phyloP scores from a whole-genome alignment of 1,284 basidiomycete species.

The Peniophora sp. region DNA sequence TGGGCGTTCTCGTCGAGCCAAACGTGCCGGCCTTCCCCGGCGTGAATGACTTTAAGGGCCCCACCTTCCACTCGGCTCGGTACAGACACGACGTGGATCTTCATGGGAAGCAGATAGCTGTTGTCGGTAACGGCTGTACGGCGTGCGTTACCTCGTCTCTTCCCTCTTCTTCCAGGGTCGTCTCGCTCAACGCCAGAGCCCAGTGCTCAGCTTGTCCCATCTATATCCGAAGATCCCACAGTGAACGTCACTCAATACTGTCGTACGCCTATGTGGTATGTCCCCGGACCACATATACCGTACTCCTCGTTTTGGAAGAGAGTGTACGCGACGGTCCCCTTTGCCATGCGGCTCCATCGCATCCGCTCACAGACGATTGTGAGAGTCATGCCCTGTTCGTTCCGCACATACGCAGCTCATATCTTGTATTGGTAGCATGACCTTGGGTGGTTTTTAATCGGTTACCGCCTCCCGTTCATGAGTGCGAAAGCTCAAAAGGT shows the following conservation, averaged over 20 bases:
- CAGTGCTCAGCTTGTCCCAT: slow-evolving; percentile 38
- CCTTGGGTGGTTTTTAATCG: too few species aligned
- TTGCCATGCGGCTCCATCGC: background rate
- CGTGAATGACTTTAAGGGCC: slow-evolving; percentile 31
- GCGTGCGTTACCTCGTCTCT: slow-evolving; percentile 12
- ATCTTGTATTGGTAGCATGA: too few species aligned
- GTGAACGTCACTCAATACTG: slow-evolving; percentile 36
- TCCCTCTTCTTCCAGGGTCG: background rate
- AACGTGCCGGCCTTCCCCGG: slow-evolving; percentile 29
- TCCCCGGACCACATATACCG: slow-evolving; percentile 22
- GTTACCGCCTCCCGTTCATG: too few species aligned
- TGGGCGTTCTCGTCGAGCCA: slow-evolving; percentile 33
- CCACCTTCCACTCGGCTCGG: slow-evolving; percentile 29
- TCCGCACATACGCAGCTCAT: too few species aligned
- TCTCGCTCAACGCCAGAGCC: background rate
- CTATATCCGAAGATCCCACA: slow-evolving; percentile 30
- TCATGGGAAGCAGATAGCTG: slow-evolving; percentile 25
- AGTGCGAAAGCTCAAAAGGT: background rate
- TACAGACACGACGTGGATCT: slow-evolving; percentile 29
- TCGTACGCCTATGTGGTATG: slow-evolving; percentile 37
- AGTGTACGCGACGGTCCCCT: slow-evolving; percentile 10
- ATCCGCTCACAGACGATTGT: too few species aligned
- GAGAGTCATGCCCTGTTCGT: too few species aligned
- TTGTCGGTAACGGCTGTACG: slow-evolving; percentile 34
- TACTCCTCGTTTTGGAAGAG: slow-evolving; percentile 26